Evolutionary conservation across 2,329 filamentous ascomycete species (phyloP).

Genomic region (Dactylellina cionopaga): DNA sequence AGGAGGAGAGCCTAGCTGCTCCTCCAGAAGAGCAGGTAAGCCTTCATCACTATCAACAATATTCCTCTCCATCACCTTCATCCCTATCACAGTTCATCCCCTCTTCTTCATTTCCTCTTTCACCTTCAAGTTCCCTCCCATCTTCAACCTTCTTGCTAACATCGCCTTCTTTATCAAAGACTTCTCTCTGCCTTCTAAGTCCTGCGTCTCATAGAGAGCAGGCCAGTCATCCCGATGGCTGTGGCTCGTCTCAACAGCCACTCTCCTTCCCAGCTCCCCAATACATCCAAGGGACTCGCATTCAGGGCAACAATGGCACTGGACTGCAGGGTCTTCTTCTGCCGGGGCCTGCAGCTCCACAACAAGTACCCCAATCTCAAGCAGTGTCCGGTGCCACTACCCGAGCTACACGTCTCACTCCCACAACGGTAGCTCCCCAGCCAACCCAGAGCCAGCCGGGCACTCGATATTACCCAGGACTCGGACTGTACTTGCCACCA

Average conservation of each 20-base stretch:
- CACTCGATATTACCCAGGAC: not conserved
- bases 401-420: not conserved
- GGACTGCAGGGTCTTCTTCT: constrained; percentile 15
- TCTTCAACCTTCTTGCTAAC: too few species aligned
- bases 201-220: too few species aligned
- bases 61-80: not conserved
- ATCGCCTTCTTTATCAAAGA: too few species aligned
- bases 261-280: constrained; percentile 10
- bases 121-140: not conserved
- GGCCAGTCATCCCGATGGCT: too few species aligned
- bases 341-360: constrained; percentile 4
- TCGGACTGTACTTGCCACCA: not conserved
- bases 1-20: not conserved
- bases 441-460: not conserved
- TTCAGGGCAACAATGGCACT: too few species aligned
- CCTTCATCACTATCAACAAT: not conserved
- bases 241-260: not conserved
- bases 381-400: too few species aligned
- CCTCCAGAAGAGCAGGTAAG: not conserved
- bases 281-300: too few species aligned
- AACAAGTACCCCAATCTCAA: not conserved
- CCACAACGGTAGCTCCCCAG: not conserved
- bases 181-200: too few species aligned
- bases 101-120: not conserved
- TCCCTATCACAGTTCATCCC: not conserved